Conservation (phyloP, 2,329 filamentous ascomycete genomes). For the Aspergillus quadricinctus region DNA sequence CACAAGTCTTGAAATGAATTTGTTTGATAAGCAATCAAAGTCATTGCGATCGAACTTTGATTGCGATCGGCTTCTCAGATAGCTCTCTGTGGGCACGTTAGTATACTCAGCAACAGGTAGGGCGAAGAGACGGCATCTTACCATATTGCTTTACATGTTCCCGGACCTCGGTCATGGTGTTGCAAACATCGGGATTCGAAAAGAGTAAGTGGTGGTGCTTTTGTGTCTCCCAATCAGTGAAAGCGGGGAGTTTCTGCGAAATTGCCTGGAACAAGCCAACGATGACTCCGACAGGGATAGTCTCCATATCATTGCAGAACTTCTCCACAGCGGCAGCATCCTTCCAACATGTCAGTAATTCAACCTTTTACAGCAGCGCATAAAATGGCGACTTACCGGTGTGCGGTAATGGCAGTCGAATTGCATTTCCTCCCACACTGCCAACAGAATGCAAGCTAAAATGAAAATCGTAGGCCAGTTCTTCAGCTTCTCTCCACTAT, state of each 20-base stretch:
- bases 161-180: slow-evolving; percentile 93
- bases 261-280: slow-evolving; percentile 97
- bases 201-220: slow-evolving; percentile 88
- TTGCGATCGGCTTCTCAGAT: slow-evolving; percentile 73
- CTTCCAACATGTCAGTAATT: slow-evolving; percentile 19
- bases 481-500: slow-evolving; percentile 94
- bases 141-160: slow-evolving; percentile 90
- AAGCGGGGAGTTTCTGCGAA: slow-evolving; percentile 88
- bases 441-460: slow-evolving; percentile 84
- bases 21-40: slow-evolving; percentile 94
- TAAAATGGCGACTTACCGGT: slow-evolving; percentile 43
- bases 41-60: slow-evolving; percentile 85
- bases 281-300: slow-evolving; percentile 90
- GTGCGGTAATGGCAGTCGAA: slow-evolving; percentile 97
- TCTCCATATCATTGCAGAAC: slow-evolving; percentile 97
- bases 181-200: slow-evolving; percentile 87
- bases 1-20: slow-evolving; percentile 93
- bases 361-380: background rate
- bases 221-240: slow-evolving; percentile 89
- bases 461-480: slow-evolving; percentile 99
- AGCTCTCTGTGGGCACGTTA: slow-evolving; percentile 65
- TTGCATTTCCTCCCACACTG: slow-evolving; percentile 98
- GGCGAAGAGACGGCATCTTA: slow-evolving; percentile 45
- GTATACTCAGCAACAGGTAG: slow-evolving; percentile 19
- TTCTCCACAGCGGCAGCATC: slow-evolving; percentile 81